Evolutionary conservation across 2,329 filamentous ascomycete species (phyloP).

Genomic region (Colletotrichum sp.): DNA sequence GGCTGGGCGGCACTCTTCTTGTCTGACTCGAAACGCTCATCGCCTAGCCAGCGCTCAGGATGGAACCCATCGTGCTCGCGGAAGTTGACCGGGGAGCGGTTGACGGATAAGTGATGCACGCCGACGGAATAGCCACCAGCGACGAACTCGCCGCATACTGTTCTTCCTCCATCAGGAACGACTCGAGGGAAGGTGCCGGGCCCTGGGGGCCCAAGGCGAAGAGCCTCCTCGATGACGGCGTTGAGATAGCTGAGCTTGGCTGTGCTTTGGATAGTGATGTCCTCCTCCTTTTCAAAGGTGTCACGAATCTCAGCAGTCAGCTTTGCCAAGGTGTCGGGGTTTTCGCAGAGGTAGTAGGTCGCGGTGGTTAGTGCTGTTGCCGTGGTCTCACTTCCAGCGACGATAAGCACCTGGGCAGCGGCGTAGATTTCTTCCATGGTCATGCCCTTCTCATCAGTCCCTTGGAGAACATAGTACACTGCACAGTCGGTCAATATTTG

Average conservation of each 20-base stretch:
- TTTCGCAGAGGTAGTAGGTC: conserved; percentile 31
- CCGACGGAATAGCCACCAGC: conserved; percentile 37
- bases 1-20: conserved; percentile 48
- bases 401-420: conserved; percentile 26
- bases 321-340: conserved; percentile 32
- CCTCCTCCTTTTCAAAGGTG: conserved; percentile 34
- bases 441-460: conserved; percentile 8
- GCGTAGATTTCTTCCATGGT: conserved; percentile 8
- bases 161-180: conserved; percentile 35
- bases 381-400: conserved; percentile 39
- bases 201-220: conserved; percentile 43
- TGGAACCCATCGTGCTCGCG: not conserved
- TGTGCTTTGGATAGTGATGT: conserved; percentile 39
- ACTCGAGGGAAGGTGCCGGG: conserved; percentile 30
- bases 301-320: conserved; percentile 42
- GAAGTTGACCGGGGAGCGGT: conserved; percentile 28
- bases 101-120: conserved; percentile 30
- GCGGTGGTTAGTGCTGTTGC: conserved; percentile 32
- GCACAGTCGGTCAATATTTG: not conserved
- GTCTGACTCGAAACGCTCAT: conserved; percentile 28
- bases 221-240: conserved; percentile 45
- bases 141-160: conserved; percentile 33
- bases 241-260: conserved; percentile 39
- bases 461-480: conserved; percentile 17
- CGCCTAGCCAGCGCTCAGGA: conserved; percentile 12